phyloP scores from a whole-genome alignment of 139 green algal species.

The Spirogloea muscicola region DNA sequence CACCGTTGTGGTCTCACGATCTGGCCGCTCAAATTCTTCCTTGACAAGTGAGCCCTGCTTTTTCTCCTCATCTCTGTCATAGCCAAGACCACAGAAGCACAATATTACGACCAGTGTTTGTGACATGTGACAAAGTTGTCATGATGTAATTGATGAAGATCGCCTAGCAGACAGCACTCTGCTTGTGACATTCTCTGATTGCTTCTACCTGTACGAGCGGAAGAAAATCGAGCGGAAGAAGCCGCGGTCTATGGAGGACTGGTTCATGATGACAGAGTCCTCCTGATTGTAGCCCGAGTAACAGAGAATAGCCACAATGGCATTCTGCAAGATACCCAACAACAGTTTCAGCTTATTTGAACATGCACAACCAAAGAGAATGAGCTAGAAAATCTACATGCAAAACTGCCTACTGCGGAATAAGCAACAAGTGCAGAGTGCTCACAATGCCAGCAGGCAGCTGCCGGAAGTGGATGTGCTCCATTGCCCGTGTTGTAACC shows the following conservation, averaged over 20 bases:
- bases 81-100: conserved; percentile 1
- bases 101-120: too few relatives aligned
- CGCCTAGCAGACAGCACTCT: too few relatives aligned
- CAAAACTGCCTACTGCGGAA: background rate
- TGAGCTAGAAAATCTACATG: too few relatives aligned
- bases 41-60: conserved; percentile 39
- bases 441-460: conserved; percentile 57
- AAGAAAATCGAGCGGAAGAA: conserved; percentile 97
- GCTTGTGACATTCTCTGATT: too few relatives aligned
- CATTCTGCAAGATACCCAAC: conserved; percentile 58
- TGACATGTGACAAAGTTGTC: background rate
- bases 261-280: conserved; percentile 80
- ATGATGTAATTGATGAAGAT: background rate
- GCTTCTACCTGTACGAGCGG: conserved; percentile 63
- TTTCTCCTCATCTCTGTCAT: conserved; percentile 58
- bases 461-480: conserved; percentile 63
- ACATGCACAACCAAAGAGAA: too few relatives aligned
- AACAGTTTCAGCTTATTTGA: background rate
- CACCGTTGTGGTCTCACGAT: conserved; percentile 54
- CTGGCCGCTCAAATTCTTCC: conserved; percentile 87
- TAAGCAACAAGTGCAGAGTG: background rate
- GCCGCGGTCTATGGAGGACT: conserved; percentile 86
- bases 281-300: conserved; percentile 99
- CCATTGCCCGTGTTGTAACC: conserved; percentile 59
- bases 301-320: conserved; percentile 91